These are phyloP conservation scores for Coriolopsis trogii DNA, from an alignment of 1,284 basidiomycete genomes.

Conservation along the genomic window DNA sequence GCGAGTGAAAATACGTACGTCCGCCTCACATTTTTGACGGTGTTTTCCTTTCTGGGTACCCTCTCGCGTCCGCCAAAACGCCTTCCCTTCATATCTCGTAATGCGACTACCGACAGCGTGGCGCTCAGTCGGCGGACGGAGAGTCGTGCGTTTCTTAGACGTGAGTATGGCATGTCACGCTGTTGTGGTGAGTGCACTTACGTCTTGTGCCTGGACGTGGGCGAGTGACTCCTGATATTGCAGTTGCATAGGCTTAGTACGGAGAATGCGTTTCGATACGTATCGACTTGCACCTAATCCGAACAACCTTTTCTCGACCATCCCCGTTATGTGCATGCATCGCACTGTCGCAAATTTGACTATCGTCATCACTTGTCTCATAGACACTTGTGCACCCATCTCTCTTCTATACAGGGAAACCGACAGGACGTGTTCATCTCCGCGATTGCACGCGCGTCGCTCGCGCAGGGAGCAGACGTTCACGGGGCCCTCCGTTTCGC, in stretches of 20 bases:
- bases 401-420: constrained; percentile 2
- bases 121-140: too few relatives aligned
- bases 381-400: constrained; percentile 1
- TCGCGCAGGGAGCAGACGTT: constrained; percentile 6
- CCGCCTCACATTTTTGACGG: too few relatives aligned
- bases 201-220: background rate
- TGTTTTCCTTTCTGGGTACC: too few relatives aligned
- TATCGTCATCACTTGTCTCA: background rate
- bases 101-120: too few relatives aligned
- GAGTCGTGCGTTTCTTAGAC: too few relatives aligned
- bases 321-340: constrained; percentile 2
- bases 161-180: too few relatives aligned
- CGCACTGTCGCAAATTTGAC: background rate
- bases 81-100: too few relatives aligned
- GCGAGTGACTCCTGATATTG: background rate
- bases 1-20: too few relatives aligned
- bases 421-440: too few relatives aligned
- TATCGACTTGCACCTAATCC: constrained; percentile 2
- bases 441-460: background rate
- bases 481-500: constrained; percentile 6
- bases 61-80: too few relatives aligned
- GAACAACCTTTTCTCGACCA: constrained; percentile 7
- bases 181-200: too few relatives aligned
- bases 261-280: background rate
- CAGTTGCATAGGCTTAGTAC: background rate